These are phyloP conservation scores for Sclerotinia trifoliorum DNA, from an alignment of 2,329 filamentous ascomycete genomes.

Conservation along the genomic window DNA sequence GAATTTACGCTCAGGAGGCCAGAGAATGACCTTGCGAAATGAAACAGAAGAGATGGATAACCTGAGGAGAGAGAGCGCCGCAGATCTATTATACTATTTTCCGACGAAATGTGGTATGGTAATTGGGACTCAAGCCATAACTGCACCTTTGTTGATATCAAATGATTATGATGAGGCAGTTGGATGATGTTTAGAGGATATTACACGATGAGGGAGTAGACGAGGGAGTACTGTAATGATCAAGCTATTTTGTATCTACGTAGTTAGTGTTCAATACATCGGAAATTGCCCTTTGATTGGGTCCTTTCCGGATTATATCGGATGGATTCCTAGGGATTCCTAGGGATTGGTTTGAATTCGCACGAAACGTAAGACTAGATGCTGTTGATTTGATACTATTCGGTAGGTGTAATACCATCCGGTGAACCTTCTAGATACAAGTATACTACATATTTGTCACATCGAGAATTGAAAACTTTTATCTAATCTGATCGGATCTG, in stretches of 20 bases:
- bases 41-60: not conserved
- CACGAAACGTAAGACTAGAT: too few relatives aligned
- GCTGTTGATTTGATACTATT: too few relatives aligned
- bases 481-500: conserved; percentile 3
- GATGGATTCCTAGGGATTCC: not conserved
- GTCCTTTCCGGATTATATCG: not conserved
- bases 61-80: not conserved
- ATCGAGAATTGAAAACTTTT: not conserved
- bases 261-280: not conserved
- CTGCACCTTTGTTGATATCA: not conserved
- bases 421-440: not conserved
- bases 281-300: not conserved
- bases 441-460: not conserved
- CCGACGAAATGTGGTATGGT: not conserved
- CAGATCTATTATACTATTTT: not conserved
- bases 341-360: not conserved
- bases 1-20: not conserved
- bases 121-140: not conserved
- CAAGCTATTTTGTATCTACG: not conserved
- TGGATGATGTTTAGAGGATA: not conserved
- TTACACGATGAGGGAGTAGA: not conserved
- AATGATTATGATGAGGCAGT: not conserved
- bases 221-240: too few relatives aligned
- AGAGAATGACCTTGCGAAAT: not conserved
- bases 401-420: not conserved